Evolutionary conservation across 192 early-diverging fungal genomes (phyloP), one percentile per base, ranked within the genome.

Genomic region (Globomyces pollinis-pini): DNA sequence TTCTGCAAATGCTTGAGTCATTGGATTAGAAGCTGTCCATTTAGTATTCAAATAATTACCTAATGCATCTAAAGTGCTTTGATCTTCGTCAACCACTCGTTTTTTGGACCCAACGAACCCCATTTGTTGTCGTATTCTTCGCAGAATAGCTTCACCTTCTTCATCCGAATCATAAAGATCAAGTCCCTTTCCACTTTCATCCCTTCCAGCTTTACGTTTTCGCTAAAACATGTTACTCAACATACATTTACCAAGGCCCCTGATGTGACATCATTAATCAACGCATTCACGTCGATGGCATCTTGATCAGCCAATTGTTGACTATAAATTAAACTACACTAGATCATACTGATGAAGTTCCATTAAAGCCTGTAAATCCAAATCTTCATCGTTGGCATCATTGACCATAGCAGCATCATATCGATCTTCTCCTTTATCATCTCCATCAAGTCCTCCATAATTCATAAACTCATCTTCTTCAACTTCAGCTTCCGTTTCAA

Each of bases 401-500:
- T 16, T 18, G 13, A 60, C 30, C 58, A 60, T 41, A 30, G 24
- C 43, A 21, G 28, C 26, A 13, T 60, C 58, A 30, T 60, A 60
- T 21, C 47, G 42, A 32, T 60, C 31, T 28, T 16, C 28, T 0
- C 55, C 55, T 5, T 21, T 26, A 49, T 60, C 58, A n/a, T 60
- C 58, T n/a, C 58, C 58, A 60, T 60, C 58, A 44, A 45, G 18
- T 23, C 58, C 58, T 12, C 58, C 58, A 13, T 32, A 31, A 23
- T 60, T 32, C 58, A 60, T 23, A 20, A 60, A 60, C 21, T 60
- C 58, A 21, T 60, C 58, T 13, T 60, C 58, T 45, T 60, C 58
- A 18, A 60, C 35, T 6, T 60, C 58, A 2, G 58, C 58, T 35
- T 60, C 58, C 3, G 18, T 32, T 12, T 60, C 58, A 45, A 60